Evolutionary conservation across 2,329 filamentous ascomycete genomes (phyloP), one percentile per base, ranked within the genome.

Genomic region (Grosmannia serpens): DNA sequence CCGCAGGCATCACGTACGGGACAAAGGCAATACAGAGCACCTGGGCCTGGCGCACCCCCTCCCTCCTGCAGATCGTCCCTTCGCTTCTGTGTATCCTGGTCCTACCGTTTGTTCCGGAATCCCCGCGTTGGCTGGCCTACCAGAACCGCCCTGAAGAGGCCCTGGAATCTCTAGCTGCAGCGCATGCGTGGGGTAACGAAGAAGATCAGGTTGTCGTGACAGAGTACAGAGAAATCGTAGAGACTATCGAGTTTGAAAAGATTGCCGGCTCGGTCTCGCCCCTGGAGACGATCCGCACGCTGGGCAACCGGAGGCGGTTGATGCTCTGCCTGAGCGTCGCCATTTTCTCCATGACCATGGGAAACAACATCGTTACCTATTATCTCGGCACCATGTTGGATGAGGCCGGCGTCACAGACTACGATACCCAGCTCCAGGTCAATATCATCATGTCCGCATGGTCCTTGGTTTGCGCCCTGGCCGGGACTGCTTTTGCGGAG

Each of bases 1-100:
- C 53, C 5, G 41, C 38, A 17, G 20, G 53, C 8, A 47, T 55
- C 53, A 55, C 62, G 59, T 77, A 72, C 63, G 79, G 77, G 4
- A 71, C 77, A 53, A 76, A 75, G 6, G 81, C 77, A 63, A 74
- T 80, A 55, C 71, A 71, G 31, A 77, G 77, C 20, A 70, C 68
- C 9, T 78, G 77, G 3, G 67, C 76, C 59, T 83, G 80, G 80
- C 70, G 81, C 22, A 82, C 84, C 61, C 81, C 80, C 0, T 63
- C 59, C 29, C 78, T 76, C 0, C 83, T 84, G 67, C 81, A 84
- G 64, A 59, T 49, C 24, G 38, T 64, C 41, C 57, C 55, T 5
- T 41, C 49, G 24, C 5, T 47, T 20, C 17, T 47, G 9, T 44
- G 26, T 41, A n/a, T 33, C 4, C 41, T 44, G 11, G 15, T 44